A percentile compares a stretch with the other conserved stretches of the same genome.
Evolutionary conservation across 2,329 filamentous ascomycete genomes (phyloP).

Genomic region (Fusarium transvaalense): DNA sequence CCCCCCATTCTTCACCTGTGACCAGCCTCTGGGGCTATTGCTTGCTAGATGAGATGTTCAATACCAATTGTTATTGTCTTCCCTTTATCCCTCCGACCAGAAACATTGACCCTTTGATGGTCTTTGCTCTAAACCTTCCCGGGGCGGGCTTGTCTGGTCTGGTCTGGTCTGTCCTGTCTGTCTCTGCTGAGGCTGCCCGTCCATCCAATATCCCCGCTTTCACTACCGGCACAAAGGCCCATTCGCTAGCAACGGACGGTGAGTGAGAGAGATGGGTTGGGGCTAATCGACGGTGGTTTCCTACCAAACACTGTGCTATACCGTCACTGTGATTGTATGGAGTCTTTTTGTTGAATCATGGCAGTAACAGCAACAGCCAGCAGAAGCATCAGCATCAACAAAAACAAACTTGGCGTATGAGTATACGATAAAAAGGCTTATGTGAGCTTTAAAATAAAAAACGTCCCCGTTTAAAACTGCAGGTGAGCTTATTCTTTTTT

Average conservation of each 20-base stretch:
- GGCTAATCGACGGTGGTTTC: slow-evolving; percentile 14
- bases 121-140: slow-evolving; percentile 13
- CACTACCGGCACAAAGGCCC: slow-evolving; percentile 31
- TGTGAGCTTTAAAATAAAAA: slow-evolving; percentile 25
- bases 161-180: too few species aligned
- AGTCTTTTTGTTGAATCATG: background rate
- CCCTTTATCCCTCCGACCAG: slow-evolving; percentile 22
- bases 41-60: slow-evolving; percentile 9
- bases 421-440: slow-evolving; percentile 21
- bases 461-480: slow-evolving; percentile 17
- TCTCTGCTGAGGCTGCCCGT: slow-evolving; percentile 18
- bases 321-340: slow-evolving; percentile 29
- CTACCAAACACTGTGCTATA: slow-evolving; percentile 29
- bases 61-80: slow-evolving; percentile 15
- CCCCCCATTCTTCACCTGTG: slow-evolving; percentile 22
- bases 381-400: too few species aligned
- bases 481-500: slow-evolving; percentile 36
- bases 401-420: background rate
- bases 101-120: slow-evolving; percentile 27
- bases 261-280: slow-evolving; percentile 8
- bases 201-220: slow-evolving; percentile 21
- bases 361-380: too few species aligned
- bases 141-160: slow-evolving; percentile 12
- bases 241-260: slow-evolving; percentile 18
- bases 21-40: slow-evolving; percentile 2